A percentile compares a stretch with the other conserved stretches of the same genome.
phyloP scores from a whole-genome alignment of 1,139 yeast genomes.

The Wickerhamomyces sp. region DNA sequence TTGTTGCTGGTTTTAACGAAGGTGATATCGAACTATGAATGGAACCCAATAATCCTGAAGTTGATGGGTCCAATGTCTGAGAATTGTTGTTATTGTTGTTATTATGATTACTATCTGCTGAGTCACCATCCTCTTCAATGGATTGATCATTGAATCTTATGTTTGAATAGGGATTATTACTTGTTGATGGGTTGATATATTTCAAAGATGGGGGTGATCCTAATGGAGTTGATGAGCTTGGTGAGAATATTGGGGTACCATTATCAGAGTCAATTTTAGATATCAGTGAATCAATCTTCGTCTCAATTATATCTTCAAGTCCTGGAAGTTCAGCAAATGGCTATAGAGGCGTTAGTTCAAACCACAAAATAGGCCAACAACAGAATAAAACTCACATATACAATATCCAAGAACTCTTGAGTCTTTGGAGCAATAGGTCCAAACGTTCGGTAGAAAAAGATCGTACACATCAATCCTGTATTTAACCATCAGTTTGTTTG shows the following conservation, averaged over 20 bases:
- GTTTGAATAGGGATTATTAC: constrained; percentile 15
- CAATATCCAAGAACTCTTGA: constrained; percentile 34
- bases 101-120: too few relatives aligned
- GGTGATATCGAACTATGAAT: constrained; percentile 8
- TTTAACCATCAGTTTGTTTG: constrained; percentile 1
- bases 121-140: neutral
- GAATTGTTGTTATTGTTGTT: constrained; percentile 6
- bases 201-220: constrained; percentile 18
- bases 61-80: constrained; percentile 3
- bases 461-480: constrained; percentile 59
- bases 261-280: constrained; percentile 16
- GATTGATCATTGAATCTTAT: constrained; percentile 9
- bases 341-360: constrained; percentile 9
- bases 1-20: constrained; percentile 4
- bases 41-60: neutral
- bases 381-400: neutral
- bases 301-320: constrained; percentile 26
- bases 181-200: constrained; percentile 3
- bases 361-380: neutral
- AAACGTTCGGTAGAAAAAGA: constrained; percentile 66
- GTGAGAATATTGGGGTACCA: constrained; percentile 15
- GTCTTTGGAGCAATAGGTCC: constrained; percentile 59
- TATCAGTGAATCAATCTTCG: constrained; percentile 23
- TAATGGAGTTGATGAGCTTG: constrained; percentile 19
- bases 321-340: constrained; percentile 26